Conservation (phyloP, 257 asterid genomes). For the Gardenia jasminoides region DNA sequence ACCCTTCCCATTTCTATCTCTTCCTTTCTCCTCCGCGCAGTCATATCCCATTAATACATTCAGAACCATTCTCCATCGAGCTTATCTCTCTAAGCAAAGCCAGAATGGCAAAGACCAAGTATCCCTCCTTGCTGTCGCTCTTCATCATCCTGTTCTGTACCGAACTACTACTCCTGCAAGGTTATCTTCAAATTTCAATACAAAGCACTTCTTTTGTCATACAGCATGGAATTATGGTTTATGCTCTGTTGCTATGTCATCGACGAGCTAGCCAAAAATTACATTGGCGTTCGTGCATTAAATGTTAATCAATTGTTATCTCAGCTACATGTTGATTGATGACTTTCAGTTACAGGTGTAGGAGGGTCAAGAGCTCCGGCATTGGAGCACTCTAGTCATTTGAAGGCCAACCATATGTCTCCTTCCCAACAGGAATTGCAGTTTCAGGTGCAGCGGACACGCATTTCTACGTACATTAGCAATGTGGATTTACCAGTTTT, state of each 20-base stretch:
- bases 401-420: constrained; percentile 16
- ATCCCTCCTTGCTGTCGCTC: constrained; percentile 28
- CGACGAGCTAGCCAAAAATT: no score
- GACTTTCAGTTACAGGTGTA: constrained; percentile 27
- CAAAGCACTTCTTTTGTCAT: background rate
- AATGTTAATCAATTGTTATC: background rate
- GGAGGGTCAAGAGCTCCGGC: constrained; percentile 49
- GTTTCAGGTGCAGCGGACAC: constrained; percentile 31
- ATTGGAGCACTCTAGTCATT: constrained; percentile 19
- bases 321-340: background rate
- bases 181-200: constrained; percentile 25
- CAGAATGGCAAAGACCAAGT: constrained; percentile 33
- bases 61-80: constrained; percentile 16
- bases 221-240: no score
- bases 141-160: constrained; percentile 41
- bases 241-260: no score
- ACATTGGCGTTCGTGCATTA: no score
- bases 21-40: constrained; percentile 31
- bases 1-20: constrained; percentile 9
- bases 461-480: background rate
- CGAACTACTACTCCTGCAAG: constrained; percentile 38
- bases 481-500: background rate
- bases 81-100: constrained; percentile 11
- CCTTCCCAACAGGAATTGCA: constrained; percentile 23
- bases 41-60: constrained; percentile 22